A percentile compares a stretch with the other conserved stretches of the same genome.
phyloP scores from a whole-genome alignment of 208 protist species.

The Acanthamoeba royreba region DNA sequence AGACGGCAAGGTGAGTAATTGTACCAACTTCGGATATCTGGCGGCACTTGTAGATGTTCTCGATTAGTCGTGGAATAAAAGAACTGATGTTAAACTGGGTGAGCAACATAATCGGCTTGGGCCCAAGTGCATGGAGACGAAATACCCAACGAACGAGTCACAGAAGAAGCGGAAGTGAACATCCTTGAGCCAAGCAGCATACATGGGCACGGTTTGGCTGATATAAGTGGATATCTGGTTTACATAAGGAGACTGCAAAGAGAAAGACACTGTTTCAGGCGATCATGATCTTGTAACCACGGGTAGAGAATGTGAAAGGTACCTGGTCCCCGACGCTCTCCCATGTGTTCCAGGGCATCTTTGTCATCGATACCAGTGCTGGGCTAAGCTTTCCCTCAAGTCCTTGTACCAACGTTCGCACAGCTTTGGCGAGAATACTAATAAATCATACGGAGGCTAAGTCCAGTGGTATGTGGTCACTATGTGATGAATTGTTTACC shows the following conservation, averaged over 20 bases:
- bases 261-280: too few species aligned
- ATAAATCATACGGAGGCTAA: background rate
- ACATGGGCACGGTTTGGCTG: background rate
- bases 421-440: conserved; percentile 11
- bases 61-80: conserved; percentile 46
- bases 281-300: too few species aligned
- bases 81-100: background rate
- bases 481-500: background rate
- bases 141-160: conserved; percentile 45
- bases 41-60: conserved; percentile 60
- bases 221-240: conserved; percentile 52
- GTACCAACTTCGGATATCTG: conserved; percentile 62
- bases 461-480: background rate
- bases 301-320: background rate
- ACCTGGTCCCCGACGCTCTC: conserved; percentile 59
- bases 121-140: background rate
- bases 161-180: conserved; percentile 58
- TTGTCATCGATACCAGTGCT: conserved; percentile 54
- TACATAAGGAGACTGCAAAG: conserved; percentile 58
- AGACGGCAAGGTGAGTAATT: background rate
- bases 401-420: background rate
- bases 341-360: conserved; percentile 45
- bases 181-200: background rate
- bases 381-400: conserved; percentile 46
- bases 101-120: background rate